Base-by-base conservation (phyloP, 305 asterid genomes). In the Ajuga reptans region DNA sequence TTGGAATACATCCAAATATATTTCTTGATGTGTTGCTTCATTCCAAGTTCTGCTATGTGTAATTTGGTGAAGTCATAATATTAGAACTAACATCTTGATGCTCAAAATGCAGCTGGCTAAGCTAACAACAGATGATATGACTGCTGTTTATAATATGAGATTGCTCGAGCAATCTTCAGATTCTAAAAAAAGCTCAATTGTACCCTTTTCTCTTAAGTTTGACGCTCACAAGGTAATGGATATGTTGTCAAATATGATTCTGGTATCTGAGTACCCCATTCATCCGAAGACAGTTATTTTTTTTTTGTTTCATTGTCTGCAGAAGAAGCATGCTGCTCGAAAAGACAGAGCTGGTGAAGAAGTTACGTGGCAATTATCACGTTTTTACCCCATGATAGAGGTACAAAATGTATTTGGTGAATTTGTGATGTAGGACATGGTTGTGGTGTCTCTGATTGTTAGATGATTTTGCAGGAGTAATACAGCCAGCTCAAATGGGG, bases 321-420 rank as follows among this genome's bases (percentile, higher is more conserved):
- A 91, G 99, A 91, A 89, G 79, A 94, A 87, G 79, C 96, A 84
- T 60, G 93, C 86, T 70, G 80, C 86, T 61, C 87, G 99, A 75
- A 94, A 91, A 85, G 99, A 94, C 61, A 91, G 96, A 39, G 75
- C 86, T 62, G 92, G 87, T 79, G 95, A 84, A 82, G 96, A 83
- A 80, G 82, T 78, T 55, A 56, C 73, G 0, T 94, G 99, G 99
- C 97, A 91, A 61, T 71, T 91, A 64, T 87, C 98, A 64, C 99
- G 99, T 60, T 94, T 91, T 80, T 94, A 87, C 83, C 99, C 99
- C 5, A 75, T 94, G 74, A 84, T 94, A 66, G 99, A 89, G 96
- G 99, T 94, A 80, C n/a, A 31, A 41, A 15, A 14, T 31, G 51
- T 47, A 6, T 50, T 55, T 77, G 3, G 10, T 61, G 29, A 21